Evolutionary conservation across 73 alveolate genomes (phyloP).

Genomic region (Paramecium sonneborni): DNA sequence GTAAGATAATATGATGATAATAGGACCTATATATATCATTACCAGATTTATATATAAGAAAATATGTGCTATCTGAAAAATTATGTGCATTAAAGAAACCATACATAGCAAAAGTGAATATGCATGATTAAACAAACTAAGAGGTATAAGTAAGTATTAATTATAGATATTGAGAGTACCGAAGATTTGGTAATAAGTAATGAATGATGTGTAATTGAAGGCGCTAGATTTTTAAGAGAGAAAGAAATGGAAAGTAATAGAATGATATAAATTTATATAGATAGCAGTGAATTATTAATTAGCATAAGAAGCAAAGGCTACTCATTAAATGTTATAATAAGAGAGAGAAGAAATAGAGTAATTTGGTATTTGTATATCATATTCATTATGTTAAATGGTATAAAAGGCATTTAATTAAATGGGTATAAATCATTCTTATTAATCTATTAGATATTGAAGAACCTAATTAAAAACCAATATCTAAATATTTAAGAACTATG

Average conservation of each 20-base stretch:
- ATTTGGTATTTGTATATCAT: neutral
- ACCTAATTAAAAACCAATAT: neutral
- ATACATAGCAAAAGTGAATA: conserved; percentile 1
- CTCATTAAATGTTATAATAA: neutral
- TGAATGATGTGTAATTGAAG: neutral
- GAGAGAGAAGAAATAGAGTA: conserved; percentile 2
- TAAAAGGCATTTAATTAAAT: neutral
- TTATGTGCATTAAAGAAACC: neutral
- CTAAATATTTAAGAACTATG: neutral
- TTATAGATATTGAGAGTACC: neutral
- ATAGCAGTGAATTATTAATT: neutral
- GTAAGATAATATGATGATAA: neutral
- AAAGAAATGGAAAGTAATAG: conserved; percentile 32
- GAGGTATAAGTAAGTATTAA: neutral
- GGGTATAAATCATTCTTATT: neutral
- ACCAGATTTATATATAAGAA: conserved; percentile 45
- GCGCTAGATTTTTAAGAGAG: neutral
- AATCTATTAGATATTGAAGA: neutral
- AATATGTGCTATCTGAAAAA: conserved; percentile 36
- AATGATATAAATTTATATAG: neutral
- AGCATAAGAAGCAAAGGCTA: conserved; percentile 1
- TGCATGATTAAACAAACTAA: conserved; percentile 15
- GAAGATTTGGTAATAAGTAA: neutral
- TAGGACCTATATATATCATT: conserved; percentile 2
- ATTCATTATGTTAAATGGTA: neutral